Evolutionary conservation across 441 rosid genomes (phyloP).

Genomic region (Biscutella laevigata): DNA sequence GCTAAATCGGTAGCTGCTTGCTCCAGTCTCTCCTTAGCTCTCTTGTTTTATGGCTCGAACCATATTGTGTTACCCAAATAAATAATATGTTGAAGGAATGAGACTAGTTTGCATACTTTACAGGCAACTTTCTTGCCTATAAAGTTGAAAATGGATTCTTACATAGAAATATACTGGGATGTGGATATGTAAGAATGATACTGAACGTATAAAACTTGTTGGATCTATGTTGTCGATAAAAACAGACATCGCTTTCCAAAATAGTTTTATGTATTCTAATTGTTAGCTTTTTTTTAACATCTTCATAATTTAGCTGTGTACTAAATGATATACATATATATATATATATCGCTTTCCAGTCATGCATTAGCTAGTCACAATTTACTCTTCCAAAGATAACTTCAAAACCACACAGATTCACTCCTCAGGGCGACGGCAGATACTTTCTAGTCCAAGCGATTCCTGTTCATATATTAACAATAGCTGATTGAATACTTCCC

Average conservation of each 20-base stretch:
- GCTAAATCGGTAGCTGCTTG: slow-evolving; percentile 14
- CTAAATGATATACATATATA: too few relatives aligned
- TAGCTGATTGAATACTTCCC: slow-evolving; percentile 9
- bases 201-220: background rate
- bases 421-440: slow-evolving; percentile 27
- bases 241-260: too few relatives aligned
- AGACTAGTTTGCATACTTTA: background rate
- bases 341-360: too few relatives aligned
- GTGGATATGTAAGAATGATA: background rate
- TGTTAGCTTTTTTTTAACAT: too few relatives aligned
- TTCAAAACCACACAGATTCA: slow-evolving; percentile 1
- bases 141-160: background rate
- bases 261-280: too few relatives aligned
- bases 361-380: background rate
- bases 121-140: slow-evolving; percentile 4
- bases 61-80: background rate
- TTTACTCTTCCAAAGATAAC: background rate
- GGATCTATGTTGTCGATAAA: background rate
- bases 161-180: background rate
- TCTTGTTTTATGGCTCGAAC: slow-evolving; percentile 2
- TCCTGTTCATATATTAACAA: slow-evolving; percentile 20
- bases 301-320: too few relatives aligned
- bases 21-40: background rate
- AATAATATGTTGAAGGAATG: slow-evolving; percentile 6
- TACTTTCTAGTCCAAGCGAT: slow-evolving; percentile 14